These are phyloP conservation scores for Fusarium sp. DNA, from an alignment of 2,329 filamentous ascomycete species.

Conservation along the genomic window DNA sequence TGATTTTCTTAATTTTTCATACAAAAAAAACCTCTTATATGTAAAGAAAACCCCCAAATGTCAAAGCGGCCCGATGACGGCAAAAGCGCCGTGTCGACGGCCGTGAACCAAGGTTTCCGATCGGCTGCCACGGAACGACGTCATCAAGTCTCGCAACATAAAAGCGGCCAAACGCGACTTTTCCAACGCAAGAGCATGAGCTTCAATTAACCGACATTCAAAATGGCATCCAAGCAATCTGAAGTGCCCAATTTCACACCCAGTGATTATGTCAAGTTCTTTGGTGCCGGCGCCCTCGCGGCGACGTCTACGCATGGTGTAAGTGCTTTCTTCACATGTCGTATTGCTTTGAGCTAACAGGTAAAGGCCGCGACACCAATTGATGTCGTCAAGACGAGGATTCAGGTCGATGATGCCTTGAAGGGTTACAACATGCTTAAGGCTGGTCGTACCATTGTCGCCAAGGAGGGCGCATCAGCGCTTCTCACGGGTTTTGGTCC, in stretches of 20 bases:
- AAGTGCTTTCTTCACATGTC: slow-evolving; percentile 38
- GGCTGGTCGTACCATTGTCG: slow-evolving; percentile 82
- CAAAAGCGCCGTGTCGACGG: slow-evolving; percentile 2
- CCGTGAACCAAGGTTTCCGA: slow-evolving; percentile 5
- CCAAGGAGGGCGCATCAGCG: slow-evolving; percentile 81
- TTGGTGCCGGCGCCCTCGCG: slow-evolving; percentile 63
- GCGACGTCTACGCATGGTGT: slow-evolving; percentile 65
- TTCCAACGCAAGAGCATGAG: neutral
- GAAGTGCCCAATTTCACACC: slow-evolving; percentile 55
- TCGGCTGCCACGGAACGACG: slow-evolving; percentile 12
- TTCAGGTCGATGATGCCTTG: slow-evolving; percentile 87
- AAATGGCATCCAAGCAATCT: slow-evolving; percentile 40
- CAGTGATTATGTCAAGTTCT: slow-evolving; percentile 64
- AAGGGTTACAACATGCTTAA: slow-evolving; percentile 88
- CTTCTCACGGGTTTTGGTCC: slow-evolving; percentile 87
- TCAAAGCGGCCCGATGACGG: slow-evolving; percentile 18
- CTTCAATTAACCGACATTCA: slow-evolving; percentile 13
- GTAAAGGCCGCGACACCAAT: slow-evolving; percentile 64
- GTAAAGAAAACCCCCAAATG: neutral
- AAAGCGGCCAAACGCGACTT: slow-evolving; percentile 24
- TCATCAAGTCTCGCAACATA: slow-evolving; percentile 27
- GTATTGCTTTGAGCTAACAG: neutral
- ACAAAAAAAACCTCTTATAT: neutral
- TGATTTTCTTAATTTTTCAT: neutral
- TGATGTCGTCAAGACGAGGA: slow-evolving; percentile 87